Evolutionary conservation across 257 asterid genomes (phyloP).

Genomic region (Rehmannia glutinosa): DNA sequence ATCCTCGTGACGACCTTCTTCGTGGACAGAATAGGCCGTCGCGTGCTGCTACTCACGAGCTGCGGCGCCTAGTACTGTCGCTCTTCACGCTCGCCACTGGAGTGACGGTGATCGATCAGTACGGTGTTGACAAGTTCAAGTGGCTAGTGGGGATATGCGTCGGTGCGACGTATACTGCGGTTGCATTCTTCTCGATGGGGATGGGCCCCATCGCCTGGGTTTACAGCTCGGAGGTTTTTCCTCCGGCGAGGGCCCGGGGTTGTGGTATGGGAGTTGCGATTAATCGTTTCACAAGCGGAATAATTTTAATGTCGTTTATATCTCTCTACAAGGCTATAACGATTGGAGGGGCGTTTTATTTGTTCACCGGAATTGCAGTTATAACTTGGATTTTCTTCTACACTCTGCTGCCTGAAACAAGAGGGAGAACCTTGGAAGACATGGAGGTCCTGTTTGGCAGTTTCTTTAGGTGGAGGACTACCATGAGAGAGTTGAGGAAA

Average conservation of each 20-base stretch:
- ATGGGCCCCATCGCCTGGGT: not conserved
- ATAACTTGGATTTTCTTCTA: not conserved
- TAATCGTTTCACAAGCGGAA: not conserved
- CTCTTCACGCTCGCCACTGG: not conserved
- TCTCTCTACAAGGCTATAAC: not conserved
- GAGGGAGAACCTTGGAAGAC: not conserved
- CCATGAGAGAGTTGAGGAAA: not conserved
- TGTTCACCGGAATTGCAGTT: not conserved
- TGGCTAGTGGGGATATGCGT: not conserved
- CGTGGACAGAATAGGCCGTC: conserved; percentile 8
- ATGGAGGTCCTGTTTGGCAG: not conserved
- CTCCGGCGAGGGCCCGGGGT: not conserved
- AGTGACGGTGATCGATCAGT: not conserved
- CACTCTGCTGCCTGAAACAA: not conserved
- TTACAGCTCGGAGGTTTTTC: not conserved
- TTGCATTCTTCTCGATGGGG: not conserved
- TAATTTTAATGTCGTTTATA: not conserved
- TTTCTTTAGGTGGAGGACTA: not conserved
- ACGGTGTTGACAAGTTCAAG: not conserved
- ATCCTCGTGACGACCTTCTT: conserved; percentile 10
- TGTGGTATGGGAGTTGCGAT: not conserved
- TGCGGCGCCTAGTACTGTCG: not conserved
- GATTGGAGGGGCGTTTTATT: not conserved
- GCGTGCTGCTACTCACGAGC: conserved; percentile 18
- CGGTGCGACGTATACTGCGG: not conserved